A percentile compares a stretch with the other conserved stretches of the same genome.
phyloP scores from a whole-genome alignment of 345 rosid genomes.

The Linum usitatissimum region DNA sequence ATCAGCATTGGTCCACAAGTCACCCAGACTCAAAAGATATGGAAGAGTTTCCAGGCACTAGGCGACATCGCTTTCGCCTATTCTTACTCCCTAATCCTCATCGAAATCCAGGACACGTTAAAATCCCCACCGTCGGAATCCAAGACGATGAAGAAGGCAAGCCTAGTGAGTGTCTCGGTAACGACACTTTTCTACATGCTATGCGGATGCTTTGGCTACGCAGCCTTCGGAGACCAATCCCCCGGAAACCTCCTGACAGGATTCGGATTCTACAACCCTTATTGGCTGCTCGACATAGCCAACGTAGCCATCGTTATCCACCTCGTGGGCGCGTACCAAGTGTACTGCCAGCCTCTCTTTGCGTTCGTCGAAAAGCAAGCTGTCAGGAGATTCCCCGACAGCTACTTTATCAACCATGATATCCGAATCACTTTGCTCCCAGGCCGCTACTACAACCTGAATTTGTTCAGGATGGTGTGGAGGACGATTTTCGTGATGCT shows the following conservation, averaged over 20 bases:
- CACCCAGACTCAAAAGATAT: not conserved
- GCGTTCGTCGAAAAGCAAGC: not conserved
- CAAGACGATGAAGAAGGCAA: not conserved
- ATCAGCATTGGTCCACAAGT: not conserved
- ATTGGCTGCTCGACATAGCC: conserved; percentile 3
- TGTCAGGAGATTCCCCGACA: not conserved
- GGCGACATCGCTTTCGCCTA: not conserved
- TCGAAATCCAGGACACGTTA: not conserved
- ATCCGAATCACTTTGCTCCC: not conserved
- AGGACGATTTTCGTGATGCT: not conserved
- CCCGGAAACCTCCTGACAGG: conserved; percentile 1
- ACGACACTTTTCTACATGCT: conserved; percentile 6
- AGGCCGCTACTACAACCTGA: not conserved
- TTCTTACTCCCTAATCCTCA: not conserved
- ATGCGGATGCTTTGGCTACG: conserved; percentile 2
- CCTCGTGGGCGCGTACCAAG: conserved; percentile 2
- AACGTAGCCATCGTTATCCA: not conserved
- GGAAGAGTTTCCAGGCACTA: not conserved
- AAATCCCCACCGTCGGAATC: not conserved
- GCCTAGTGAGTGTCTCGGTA: not conserved
- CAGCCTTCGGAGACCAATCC: not conserved
- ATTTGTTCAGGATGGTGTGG: conserved; percentile 1
- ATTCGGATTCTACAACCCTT: not conserved
- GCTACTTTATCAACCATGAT: not conserved
- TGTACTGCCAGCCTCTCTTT: not conserved